Conservation (phyloP, 352 stramenopile genomes). For the Phytophthora pseudosyringae region DNA sequence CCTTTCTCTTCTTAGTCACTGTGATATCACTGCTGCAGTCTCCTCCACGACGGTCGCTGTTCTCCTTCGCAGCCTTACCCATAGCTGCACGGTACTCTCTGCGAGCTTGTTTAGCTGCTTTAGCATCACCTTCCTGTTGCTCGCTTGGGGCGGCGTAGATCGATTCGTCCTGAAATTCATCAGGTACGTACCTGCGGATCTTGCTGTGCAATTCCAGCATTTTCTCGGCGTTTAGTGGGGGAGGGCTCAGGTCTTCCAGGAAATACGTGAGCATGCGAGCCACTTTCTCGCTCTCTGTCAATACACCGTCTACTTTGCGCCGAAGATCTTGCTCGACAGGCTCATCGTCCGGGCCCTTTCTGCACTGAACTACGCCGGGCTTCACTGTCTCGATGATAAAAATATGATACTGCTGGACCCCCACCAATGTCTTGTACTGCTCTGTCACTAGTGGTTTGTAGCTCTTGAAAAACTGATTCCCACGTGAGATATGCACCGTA, state of each 20-base stretch:
- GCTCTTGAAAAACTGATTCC: slow-evolving; percentile 7
- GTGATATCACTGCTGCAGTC: too few relatives aligned
- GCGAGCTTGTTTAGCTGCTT: slow-evolving; percentile 1
- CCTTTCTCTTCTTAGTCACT: too few relatives aligned
- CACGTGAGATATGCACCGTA: slow-evolving; percentile 3
- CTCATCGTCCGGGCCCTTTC: not conserved
- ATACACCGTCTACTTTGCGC: slow-evolving; percentile 5
- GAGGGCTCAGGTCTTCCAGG: not conserved
- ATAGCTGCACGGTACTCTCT: not conserved
- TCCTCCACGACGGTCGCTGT: not conserved
- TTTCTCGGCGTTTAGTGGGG: slow-evolving; percentile 6
- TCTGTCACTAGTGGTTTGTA: slow-evolving; percentile 17
- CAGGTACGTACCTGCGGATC: slow-evolving; percentile 3
- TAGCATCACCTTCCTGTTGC: not conserved
- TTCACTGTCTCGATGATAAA: slow-evolving; percentile 2
- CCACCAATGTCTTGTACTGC: slow-evolving; percentile 10
- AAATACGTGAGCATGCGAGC: not conserved
- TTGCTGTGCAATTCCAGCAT: slow-evolving; percentile 1
- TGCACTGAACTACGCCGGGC: not conserved
- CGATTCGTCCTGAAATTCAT: slow-evolving; percentile 2
- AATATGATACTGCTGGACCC: slow-evolving; percentile 10
- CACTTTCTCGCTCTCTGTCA: not conserved
- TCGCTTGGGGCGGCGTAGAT: not conserved
- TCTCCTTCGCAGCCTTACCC: slow-evolving; percentile 1
- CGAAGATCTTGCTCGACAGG: slow-evolving; percentile 11